Base-by-base conservation (phyloP, 257 asterid genomes). In the Forsythia suspensa region DNA sequence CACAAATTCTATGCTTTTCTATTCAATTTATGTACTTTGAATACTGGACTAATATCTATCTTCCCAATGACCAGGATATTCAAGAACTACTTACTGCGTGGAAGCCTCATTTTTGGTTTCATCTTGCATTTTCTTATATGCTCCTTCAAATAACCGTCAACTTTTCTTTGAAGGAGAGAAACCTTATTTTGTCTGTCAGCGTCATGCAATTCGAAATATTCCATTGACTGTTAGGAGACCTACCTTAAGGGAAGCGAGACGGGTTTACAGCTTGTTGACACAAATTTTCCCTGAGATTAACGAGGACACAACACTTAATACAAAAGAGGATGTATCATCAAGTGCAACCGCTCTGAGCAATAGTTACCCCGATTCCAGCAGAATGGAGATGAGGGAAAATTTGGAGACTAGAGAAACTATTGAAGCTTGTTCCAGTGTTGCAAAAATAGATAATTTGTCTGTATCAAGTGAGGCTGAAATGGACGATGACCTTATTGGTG, bases 181-280 rank as follows among this genome's bases (percentile, higher is more conserved):
- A 76, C 91, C 98, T 63, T 82, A 79, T 83, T 93, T 95, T 78
- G 59, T 70, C 77, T 89, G 93, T 71, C 90, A 83, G 76, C 89
- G 46, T 69, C 91, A 67, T 59, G 94, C 93, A 55, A 86, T 93
- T 78, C 84, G 92, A 85, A 91, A 89, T 85, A 82, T 95, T 77
- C 98, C 99, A 29, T 76, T 95, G 88, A 89, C 94, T 66, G 92
- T 92, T 51, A 83, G 97, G 82, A 90, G 99, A 80, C 99, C 99
- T 78, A 95, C 99, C 77, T 79, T 85, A 10, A 95, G 88, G 86
- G 99, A 93, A 88, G 97, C 98, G 71, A 89, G 73, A 66, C 88
- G 98, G 70, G 70, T 93, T 86, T 95, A 93, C 82, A 80, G 80
- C 79, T 84, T 90, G 66, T 76, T 95, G 83, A 85, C 91, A 6